Evolutionary conservation across 257 asterid species (phyloP).

Genomic region (Scutellaria galericulata): DNA sequence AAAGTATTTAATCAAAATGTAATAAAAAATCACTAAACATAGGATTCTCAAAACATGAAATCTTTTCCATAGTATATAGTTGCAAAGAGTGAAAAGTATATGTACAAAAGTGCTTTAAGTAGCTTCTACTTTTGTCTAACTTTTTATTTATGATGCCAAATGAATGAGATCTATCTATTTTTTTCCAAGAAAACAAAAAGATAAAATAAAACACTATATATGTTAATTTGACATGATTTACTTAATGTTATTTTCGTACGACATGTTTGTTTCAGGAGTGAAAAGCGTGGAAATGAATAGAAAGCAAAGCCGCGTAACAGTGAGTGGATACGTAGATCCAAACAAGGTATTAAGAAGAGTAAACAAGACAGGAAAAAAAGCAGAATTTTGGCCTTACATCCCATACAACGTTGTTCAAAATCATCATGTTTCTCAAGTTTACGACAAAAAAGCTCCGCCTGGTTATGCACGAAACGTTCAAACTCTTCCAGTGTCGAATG

Average conservation of each 20-base stretch:
- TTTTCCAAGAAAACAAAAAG: no score
- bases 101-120: no score
- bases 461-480: slow-evolving; percentile 70
- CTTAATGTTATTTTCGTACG: no score
- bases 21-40: no score
- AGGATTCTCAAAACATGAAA: no score
- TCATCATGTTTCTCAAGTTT: slow-evolving; percentile 65
- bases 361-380: slow-evolving; percentile 78
- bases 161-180: not conserved
- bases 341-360: slow-evolving; percentile 64
- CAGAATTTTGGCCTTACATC: slow-evolving; percentile 87
- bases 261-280: slow-evolving; percentile 54
- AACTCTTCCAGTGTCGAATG: slow-evolving; percentile 47
- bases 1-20: no score
- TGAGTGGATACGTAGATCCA: slow-evolving; percentile 71
- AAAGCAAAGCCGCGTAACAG: slow-evolving; percentile 61
- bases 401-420: slow-evolving; percentile 64
- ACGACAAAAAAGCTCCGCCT: slow-evolving; percentile 84
- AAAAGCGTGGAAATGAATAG: slow-evolving; percentile 65
- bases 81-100: no score
- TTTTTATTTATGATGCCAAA: no score
- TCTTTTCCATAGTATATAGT: no score
- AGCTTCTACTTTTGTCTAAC: no score
- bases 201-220: no score
- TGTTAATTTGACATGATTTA: not conserved